Base-by-base conservation (phyloP, 2,329 filamentous ascomycete genomes). In the Colletotrichum eremochloae region DNA sequence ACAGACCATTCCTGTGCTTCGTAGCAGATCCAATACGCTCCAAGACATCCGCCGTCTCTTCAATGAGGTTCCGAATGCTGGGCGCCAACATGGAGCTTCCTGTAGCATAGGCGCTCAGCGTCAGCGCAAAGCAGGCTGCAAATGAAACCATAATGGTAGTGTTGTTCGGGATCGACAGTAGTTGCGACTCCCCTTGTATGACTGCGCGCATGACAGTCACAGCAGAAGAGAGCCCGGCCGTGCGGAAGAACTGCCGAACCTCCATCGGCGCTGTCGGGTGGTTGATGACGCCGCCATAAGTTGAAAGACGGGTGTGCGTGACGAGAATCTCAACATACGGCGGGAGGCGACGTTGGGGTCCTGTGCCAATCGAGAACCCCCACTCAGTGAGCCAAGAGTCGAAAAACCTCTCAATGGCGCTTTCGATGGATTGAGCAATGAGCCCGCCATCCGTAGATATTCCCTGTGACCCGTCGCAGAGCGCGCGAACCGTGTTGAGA, bases 91-190 rank as follows among this genome's bases (percentile, higher is more conserved):
- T 87, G 0, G 87, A 90, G 68, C 85, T 86, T 38, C 86, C 89
- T 0, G 86, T 84, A 3, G 89, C 86, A 60, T 89, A 88, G 0
- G 89, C 86, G 75, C 89, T 91, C 5, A 93, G 84, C 12, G 89
- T 88, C n/a, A 93, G 80, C 0, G 91, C 90, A 73, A 92, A 92
- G 76, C 90, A 92, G 5, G 91, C 91, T 0, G 92, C 92, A 74
- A 93, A 94, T 1, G 91, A 92, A 15, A 94, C 93, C 92, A 94
- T 94, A 74, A 94, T 93, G 67, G 92, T 89, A 0, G 92, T 93
- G 75, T 94, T 94, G 80, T 94, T 94, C 0, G 92, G 92, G 92
- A 94, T 94, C 0, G 92, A 93, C 67, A 90, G 90, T 0, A 94
- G 85, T 73, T 91, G 88, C 0, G 86, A 83, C 77, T 94, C 92